Percentiles rank a stretch among this genome's conserved stretches.
phyloP scores from a whole-genome alignment of 129 eudicot species.

The Scalesia atractyloides region DNA sequence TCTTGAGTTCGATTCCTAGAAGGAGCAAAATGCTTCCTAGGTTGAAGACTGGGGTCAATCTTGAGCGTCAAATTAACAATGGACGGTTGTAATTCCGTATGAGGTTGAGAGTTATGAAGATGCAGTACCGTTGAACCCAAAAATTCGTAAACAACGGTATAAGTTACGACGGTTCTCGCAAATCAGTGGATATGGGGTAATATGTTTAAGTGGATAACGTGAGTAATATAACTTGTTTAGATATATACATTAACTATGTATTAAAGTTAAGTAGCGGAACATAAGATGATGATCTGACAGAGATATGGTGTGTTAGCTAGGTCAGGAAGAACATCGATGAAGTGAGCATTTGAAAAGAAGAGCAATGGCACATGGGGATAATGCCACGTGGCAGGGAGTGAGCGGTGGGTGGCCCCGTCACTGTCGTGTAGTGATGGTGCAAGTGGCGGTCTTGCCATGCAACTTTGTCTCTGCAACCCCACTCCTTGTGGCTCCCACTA shows the following conservation, averaged over 20 bases:
- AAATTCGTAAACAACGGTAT: too few species aligned
- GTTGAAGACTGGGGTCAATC: too few species aligned
- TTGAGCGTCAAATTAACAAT: too few species aligned
- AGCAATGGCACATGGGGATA: constrained; percentile 44
- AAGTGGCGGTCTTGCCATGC: constrained; percentile 59
- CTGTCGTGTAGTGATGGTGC: constrained; percentile 45
- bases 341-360: background rate
- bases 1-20: too few species aligned
- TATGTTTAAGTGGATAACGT: too few species aligned
- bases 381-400: constrained; percentile 42
- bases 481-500: constrained; percentile 39
- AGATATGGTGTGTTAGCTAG: constrained; percentile 24
- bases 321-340: constrained; percentile 1
- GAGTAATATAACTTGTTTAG: too few species aligned
- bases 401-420: constrained; percentile 29
- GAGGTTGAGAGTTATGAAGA: too few species aligned
- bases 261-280: background rate
- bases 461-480: constrained; percentile 48
- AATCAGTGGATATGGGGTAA: too few species aligned
- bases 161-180: too few species aligned
- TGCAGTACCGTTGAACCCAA: too few species aligned
- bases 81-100: too few species aligned
- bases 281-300: constrained; percentile 24
- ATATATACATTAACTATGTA: background rate
- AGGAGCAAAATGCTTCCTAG: too few species aligned